Conservation (phyloP, 2,329 filamentous ascomycete genomes). For the Fusarium penzigii region DNA sequence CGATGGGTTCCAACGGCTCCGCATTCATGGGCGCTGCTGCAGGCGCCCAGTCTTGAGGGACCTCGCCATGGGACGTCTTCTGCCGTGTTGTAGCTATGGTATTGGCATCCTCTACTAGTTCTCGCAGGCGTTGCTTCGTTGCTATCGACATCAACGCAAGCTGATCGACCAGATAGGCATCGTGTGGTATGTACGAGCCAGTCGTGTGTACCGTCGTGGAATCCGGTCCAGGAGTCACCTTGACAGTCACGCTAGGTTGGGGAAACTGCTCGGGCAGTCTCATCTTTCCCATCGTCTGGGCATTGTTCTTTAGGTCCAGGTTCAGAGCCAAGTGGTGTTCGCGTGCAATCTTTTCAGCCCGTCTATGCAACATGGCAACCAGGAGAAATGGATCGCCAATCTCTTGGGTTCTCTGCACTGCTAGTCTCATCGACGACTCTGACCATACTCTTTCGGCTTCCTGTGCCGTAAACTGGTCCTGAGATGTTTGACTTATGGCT, state of each 20-base stretch:
- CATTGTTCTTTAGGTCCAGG: conserved; percentile 52
- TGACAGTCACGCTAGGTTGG: conserved; percentile 54
- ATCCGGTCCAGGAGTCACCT: conserved; percentile 60
- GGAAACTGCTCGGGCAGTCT: conserved; percentile 51
- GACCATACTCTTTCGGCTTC: conserved; percentile 66
- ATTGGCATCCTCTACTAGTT: conserved; percentile 75
- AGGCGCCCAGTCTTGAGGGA: conserved; percentile 75
- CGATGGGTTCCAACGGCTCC: conserved; percentile 36
- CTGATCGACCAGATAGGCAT: conserved; percentile 77
- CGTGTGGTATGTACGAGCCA: conserved; percentile 72
- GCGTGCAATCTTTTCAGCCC: conserved; percentile 57
- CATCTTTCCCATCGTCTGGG: conserved; percentile 49
- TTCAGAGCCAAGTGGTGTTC: conserved; percentile 60
- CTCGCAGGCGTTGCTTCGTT: conserved; percentile 75
- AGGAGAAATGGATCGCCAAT: conserved; percentile 73
- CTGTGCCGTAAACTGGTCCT: conserved; percentile 67
- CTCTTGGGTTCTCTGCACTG: conserved; percentile 64
- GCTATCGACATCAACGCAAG: conserved; percentile 80
- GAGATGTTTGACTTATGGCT: conserved; percentile 44
- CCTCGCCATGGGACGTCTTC: conserved; percentile 74
- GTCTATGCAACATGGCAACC: conserved; percentile 61
- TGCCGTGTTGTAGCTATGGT: conserved; percentile 71
- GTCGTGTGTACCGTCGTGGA: conserved; percentile 62
- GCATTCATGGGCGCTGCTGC: conserved; percentile 60
- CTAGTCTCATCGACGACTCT: conserved; percentile 63